phyloP scores from a whole-genome alignment of 2,329 filamentous ascomycete species.

The Annulohypoxylon truncatum region DNA sequence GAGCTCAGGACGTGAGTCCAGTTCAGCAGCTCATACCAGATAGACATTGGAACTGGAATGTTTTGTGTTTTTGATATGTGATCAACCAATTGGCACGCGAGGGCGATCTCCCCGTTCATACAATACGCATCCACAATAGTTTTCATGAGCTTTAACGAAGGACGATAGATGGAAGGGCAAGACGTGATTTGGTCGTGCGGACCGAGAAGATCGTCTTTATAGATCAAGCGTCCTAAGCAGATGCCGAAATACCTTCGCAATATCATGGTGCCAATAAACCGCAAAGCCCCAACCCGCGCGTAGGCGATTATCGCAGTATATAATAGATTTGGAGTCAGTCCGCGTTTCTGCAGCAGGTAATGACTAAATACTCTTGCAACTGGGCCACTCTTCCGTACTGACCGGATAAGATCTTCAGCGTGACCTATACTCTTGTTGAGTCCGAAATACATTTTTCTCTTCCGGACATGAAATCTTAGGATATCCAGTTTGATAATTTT shows the following conservation, averaged over 20 bases:
- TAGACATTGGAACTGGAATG: constrained; percentile 64
- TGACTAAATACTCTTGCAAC: constrained; percentile 50
- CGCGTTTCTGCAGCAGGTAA: too few relatives aligned
- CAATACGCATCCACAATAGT: constrained; percentile 76
- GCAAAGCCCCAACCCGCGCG: constrained; percentile 53
- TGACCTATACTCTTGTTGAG: constrained; percentile 46
- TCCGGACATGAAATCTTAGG: constrained; percentile 34
- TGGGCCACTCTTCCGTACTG: constrained; percentile 46
- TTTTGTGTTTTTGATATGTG: constrained; percentile 70
- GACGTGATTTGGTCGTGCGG: background rate
- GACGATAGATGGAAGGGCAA: constrained; percentile 53
- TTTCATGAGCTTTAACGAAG: constrained; percentile 68
- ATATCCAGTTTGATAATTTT: constrained; percentile 39
- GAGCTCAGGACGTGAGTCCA: constrained; percentile 71
- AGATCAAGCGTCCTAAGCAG: constrained; percentile 20
- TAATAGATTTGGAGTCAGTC: constrained; percentile 52
- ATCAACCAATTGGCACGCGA: constrained; percentile 70
- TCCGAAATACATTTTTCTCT: constrained; percentile 45
- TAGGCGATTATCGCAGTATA: constrained; percentile 58
- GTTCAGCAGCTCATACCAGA: constrained; percentile 75
- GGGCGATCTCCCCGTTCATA: constrained; percentile 70
- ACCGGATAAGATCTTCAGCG: constrained; percentile 48
- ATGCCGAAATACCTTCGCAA: constrained; percentile 49
- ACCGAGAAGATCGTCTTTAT: background rate
- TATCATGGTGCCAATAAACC: constrained; percentile 49